Evolutionary conservation across 371 early-diverging fungal species (phyloP).

Genomic region (Syncephalis plumigaleata): DNA sequence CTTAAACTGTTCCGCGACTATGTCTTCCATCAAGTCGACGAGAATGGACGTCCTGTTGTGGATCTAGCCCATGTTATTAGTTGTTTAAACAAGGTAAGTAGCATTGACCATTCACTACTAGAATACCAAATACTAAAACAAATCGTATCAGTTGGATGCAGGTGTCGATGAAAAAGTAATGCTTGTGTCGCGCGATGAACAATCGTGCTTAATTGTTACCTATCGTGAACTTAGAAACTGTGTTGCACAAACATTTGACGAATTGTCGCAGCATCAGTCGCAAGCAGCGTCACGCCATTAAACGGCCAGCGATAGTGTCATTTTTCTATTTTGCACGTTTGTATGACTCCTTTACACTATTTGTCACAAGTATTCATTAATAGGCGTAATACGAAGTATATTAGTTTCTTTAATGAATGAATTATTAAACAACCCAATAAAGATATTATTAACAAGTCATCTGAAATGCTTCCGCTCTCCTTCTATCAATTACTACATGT

Average conservation of each 20-base stretch:
- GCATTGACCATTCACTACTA: neutral
- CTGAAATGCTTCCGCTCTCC: too few relatives aligned
- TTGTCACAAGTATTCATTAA: too few relatives aligned
- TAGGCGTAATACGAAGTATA: too few relatives aligned
- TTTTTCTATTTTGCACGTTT: too few relatives aligned
- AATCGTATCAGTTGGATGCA: constrained; percentile 54
- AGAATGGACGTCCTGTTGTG: constrained; percentile 62
- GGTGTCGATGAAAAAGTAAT: constrained; percentile 83
- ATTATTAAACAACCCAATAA: too few relatives aligned
- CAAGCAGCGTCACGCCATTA: too few relatives aligned
- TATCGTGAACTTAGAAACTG: constrained; percentile 83
- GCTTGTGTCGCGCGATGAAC: constrained; percentile 83
- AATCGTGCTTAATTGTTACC: constrained; percentile 81
- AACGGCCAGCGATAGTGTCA: too few relatives aligned
- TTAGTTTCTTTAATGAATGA: too few relatives aligned
- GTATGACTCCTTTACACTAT: too few relatives aligned
- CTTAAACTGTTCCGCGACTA: constrained; percentile 91
- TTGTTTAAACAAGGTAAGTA: constrained; percentile 85
- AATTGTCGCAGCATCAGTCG: constrained; percentile 17
- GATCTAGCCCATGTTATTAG: constrained; percentile 84
- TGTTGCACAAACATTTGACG: constrained; percentile 59
- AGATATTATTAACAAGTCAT: too few relatives aligned
- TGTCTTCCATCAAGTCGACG: constrained; percentile 91
- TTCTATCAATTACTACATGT: too few relatives aligned
- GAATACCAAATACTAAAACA: neutral